Percentiles rank a stretch among this genome's conserved stretches.
Evolutionary conservation across 176 grass and related monocot genomes (phyloP).

Genomic region (Bonia amplexicaulis): DNA sequence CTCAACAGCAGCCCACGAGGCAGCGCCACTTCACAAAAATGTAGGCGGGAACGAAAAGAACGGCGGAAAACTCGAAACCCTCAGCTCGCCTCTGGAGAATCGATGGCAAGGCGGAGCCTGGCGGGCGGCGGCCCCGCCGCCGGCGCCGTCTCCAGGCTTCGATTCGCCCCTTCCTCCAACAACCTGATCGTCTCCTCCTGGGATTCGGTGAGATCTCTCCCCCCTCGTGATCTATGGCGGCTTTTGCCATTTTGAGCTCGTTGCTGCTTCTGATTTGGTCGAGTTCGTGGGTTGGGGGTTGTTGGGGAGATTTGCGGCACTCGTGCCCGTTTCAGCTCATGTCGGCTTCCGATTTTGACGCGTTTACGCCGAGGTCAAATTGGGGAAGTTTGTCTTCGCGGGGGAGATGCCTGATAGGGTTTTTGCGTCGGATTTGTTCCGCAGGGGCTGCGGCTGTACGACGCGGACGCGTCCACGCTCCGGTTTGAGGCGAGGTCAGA

Average conservation of each 20-base stretch:
- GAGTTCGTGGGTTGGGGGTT: not conserved
- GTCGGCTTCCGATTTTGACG: not conserved
- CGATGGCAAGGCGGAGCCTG: conserved; percentile 33
- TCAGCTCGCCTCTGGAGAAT: not conserved
- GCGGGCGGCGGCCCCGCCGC: not conserved
- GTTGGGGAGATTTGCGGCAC: not conserved
- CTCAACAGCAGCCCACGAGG: not conserved
- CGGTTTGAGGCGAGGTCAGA: conserved; percentile 33
- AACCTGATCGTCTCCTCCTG: conserved; percentile 58
- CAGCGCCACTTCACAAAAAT: not conserved
- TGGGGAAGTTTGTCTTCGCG: not conserved
- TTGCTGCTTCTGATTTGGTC: not conserved
- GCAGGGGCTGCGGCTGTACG: conserved; percentile 61
- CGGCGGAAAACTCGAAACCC: not conserved
- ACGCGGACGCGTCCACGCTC: conserved; percentile 35
- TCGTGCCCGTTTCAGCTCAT: not conserved
- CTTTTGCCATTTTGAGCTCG: not conserved
- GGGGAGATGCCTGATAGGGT: conserved; percentile 12
- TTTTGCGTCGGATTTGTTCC: conserved; percentile 4
- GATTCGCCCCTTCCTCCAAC: conserved; percentile 61
- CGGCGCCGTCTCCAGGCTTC: conserved; percentile 52
- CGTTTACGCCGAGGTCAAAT: not conserved
- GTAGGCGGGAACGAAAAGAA: not conserved
- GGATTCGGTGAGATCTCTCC: conserved; percentile 43
- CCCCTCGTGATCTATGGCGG: not conserved